Evolutionary conservation across 164 flowering plant genomes (phyloP).

Genomic region (Stephania japonica): DNA sequence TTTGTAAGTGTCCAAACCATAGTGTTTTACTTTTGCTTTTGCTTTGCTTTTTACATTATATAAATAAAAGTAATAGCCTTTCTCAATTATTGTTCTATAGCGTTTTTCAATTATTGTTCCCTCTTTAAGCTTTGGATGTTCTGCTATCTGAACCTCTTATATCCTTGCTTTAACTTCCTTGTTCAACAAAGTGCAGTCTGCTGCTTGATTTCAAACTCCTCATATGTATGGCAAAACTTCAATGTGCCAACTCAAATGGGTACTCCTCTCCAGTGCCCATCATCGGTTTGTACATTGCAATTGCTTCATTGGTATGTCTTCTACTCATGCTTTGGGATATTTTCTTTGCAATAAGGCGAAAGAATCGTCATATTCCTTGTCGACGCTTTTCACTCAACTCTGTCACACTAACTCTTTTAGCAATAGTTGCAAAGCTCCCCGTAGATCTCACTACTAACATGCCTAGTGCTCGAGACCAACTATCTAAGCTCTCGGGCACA

Average conservation of each 20-base stretch:
- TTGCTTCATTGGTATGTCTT: neutral
- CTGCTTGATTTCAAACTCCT: no score
- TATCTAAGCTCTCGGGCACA: slow-evolving; percentile 14
- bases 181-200: no score
- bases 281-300: neutral
- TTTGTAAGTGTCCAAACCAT: no score
- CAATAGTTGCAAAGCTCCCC: slow-evolving; percentile 17
- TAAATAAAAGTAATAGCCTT: no score
- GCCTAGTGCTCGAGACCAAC: slow-evolving; percentile 11
- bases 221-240: neutral
- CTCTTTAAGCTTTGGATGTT: no score
- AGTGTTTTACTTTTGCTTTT: no score
- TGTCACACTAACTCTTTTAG: slow-evolving; percentile 6
- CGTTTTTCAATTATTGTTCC: no score
- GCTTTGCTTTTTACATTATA: no score
- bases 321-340: neutral
- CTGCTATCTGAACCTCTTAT: no score
- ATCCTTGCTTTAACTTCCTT: no score
- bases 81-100: no score
- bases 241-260: neutral
- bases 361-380: neutral
- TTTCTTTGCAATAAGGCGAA: neutral
- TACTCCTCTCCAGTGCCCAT: neutral
- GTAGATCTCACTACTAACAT: slow-evolving; percentile 7
- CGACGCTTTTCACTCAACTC: slow-evolving; percentile 9